Evolutionary conservation across 1,284 basidiomycete species (phyloP), one percentile per base, ranked within the genome.

Genomic region (Leccinum angustisporum): DNA sequence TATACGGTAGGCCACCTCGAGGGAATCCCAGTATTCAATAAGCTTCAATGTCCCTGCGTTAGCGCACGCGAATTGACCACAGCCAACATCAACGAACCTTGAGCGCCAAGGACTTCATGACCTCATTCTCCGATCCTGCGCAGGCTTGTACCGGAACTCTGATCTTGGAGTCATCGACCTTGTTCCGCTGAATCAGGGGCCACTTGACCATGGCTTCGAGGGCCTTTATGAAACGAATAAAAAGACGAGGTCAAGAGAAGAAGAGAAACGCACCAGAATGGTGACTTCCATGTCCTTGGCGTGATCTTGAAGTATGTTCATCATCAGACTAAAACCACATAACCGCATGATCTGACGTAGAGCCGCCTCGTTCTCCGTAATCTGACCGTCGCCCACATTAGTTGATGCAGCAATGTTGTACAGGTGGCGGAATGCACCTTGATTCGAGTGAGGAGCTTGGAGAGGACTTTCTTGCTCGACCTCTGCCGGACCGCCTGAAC

Each of bases 401-500:
- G 52, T 48, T 13, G 27, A n/a, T 40, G 18, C 5, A 31, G 3
- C 13, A 27, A 7, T 21, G 16, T 21, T 7, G 25, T 8, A 46
- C 25, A 1, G 9, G 53, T 16, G 16, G 9, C 5, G 25, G 21
- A 27, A 69, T 80, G 40, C 62, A 93, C 93, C 81, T 88, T 90
- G 67, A 99, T 87, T 63, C 97, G 90, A 60, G 87, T 88, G 21
- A 99, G 81, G 9, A 99, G 79, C 72, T 95, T 95, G 61, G 84
- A 77, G 59, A 98, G 78, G 65, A 99, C 89, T 70, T 90, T 90
- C 58, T 86, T 86, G 73, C 92, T 97, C 65, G 88, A 84, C 0
- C 94, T 94, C 74, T 98, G 95, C 40, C 94, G 87, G 65, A 98
- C 85, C 0, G 95, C 97, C 61, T 94, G 92, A 6, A 97, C 86